These are phyloP conservation scores for Oryza australiensis DNA, from an alignment of 176 grass and related monocot genomes.

Conservation along the genomic window DNA sequence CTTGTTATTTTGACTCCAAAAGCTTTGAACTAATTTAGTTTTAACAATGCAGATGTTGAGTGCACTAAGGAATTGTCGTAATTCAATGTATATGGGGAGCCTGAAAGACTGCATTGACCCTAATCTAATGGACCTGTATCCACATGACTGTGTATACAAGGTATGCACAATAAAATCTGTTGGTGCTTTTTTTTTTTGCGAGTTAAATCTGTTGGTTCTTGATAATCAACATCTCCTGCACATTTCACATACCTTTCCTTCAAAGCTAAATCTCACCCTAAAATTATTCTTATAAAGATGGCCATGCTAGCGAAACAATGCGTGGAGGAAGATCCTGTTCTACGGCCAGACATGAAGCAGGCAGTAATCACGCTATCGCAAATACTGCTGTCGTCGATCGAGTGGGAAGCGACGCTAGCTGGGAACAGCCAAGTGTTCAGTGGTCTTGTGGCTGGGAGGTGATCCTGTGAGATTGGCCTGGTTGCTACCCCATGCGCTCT, in stretches of 20 bases:
- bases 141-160: constrained; percentile 86
- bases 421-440: constrained; percentile 98
- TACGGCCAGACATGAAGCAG: constrained; percentile 97
- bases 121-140: constrained; percentile 86
- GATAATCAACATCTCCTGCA: neutral
- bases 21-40: constrained; percentile 21
- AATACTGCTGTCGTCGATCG: constrained; percentile 89
- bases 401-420: constrained; percentile 85
- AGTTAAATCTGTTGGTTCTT: neutral
- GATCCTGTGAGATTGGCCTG: constrained; percentile 27
- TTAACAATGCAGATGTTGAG: constrained; percentile 71
- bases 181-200: neutral
- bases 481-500: constrained; percentile 14
- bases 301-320: constrained; percentile 87
- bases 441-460: constrained; percentile 94
- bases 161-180: constrained; percentile 36
- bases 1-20: neutral
- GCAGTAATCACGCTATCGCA: constrained; percentile 93
- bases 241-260: constrained; percentile 19
- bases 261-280: neutral
- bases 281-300: constrained; percentile 57
- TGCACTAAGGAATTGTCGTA: constrained; percentile 64
- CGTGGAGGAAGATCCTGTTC: constrained; percentile 88
- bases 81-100: constrained; percentile 60
- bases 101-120: constrained; percentile 71